phyloP scores from a whole-genome alignment of 2,329 filamentous ascomycete genomes.

The Rhinocladiella mackenziei region DNA sequence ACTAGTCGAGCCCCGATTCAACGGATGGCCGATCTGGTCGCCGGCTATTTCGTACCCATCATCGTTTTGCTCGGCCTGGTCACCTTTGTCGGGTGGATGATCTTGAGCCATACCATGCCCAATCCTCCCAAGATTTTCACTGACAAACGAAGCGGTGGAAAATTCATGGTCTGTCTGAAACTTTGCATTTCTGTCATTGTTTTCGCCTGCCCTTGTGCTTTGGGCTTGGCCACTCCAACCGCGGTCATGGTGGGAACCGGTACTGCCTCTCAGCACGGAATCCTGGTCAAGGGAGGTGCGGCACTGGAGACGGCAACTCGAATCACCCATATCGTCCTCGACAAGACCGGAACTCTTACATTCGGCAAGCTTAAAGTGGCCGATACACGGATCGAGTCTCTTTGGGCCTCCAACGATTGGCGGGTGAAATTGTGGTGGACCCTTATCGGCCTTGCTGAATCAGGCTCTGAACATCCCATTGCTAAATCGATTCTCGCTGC shows the following conservation, averaged over 20 bases:
- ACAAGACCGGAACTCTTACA: slow-evolving; percentile 95
- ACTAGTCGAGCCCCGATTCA: slow-evolving; percentile 93
- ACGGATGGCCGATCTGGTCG: slow-evolving; percentile 81
- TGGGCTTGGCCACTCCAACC: slow-evolving; percentile 93
- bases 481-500: slow-evolving; percentile 78
- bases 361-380: slow-evolving; percentile 94
- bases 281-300: slow-evolving; percentile 94
- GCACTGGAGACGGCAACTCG: slow-evolving; percentile 87
- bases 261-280: slow-evolving; percentile 89
- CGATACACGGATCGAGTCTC: slow-evolving; percentile 59
- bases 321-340: slow-evolving; percentile 82
- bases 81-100: slow-evolving; percentile 91
- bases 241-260: slow-evolving; percentile 99
- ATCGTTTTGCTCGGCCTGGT: slow-evolving; percentile 79
- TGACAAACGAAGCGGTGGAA: slow-evolving; percentile 75
- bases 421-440: slow-evolving; percentile 84
- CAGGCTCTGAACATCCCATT: slow-evolving; percentile 92
- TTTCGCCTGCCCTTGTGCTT: slow-evolving; percentile 92
- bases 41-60: slow-evolving; percentile 87
- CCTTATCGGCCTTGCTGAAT: slow-evolving; percentile 90
- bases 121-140: slow-evolving; percentile 87
- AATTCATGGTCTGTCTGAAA: slow-evolving; percentile 93
- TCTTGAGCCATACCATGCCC: slow-evolving; percentile 78
- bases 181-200: slow-evolving; percentile 98
- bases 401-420: slow-evolving; percentile 67